A percentile compares a stretch with the other conserved stretches of the same genome.
Evolutionary conservation across 2,329 filamentous ascomycete genomes (phyloP).

Genomic region (Lasiodiplodia hormozganensis): DNA sequence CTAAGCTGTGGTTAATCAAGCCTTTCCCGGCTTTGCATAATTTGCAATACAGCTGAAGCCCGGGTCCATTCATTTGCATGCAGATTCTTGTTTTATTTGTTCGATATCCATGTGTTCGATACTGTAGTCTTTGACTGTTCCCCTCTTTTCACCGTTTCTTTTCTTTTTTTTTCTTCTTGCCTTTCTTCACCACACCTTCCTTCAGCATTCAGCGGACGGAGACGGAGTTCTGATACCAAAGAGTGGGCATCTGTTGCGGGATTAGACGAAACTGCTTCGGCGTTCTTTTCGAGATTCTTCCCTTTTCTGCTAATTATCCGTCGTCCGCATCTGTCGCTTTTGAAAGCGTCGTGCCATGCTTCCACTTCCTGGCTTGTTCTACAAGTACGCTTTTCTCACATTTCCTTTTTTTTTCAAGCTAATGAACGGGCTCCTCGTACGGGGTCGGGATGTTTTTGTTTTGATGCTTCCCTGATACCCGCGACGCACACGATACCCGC

Average conservation of each 20-base stretch:
- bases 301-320: not conserved
- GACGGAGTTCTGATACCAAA: constrained; percentile 24
- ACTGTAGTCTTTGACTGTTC: not conserved
- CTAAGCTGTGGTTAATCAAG: not conserved
- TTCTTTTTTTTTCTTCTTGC: not conserved
- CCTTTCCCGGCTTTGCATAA: constrained; percentile 7
- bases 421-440: not conserved
- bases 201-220: constrained; percentile 2
- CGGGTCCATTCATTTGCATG: not conserved
- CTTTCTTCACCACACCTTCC: constrained; percentile 10
- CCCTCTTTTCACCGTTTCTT: not conserved
- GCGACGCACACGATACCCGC: constrained; percentile 10
- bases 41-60: constrained; percentile 5
- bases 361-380: not conserved
- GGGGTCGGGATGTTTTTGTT: constrained; percentile 1
- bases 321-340: constrained; percentile 12
- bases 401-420: not conserved
- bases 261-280: constrained; percentile 13
- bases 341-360: not conserved
- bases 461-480: not conserved
- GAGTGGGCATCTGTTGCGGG: constrained; percentile 20
- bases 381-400: not conserved
- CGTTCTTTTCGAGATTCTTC: not conserved
- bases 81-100: not conserved
- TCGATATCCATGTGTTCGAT: constrained; percentile 11